Base-by-base conservation (phyloP, 1,284 basidiomycete genomes). In the Pyrrhoderma noxium region DNA sequence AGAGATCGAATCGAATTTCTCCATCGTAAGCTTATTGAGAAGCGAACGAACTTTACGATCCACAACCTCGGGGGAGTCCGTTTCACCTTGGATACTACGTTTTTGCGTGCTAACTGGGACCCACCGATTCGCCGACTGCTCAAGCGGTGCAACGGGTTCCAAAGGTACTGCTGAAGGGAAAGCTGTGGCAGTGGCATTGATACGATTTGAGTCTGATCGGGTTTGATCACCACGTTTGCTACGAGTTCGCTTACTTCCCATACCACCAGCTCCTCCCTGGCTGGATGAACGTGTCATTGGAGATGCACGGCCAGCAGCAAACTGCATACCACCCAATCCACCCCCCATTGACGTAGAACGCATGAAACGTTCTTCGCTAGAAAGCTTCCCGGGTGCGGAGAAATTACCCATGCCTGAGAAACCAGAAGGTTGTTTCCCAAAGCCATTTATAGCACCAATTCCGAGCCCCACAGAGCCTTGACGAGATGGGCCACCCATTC, bases 1-100 rank as follows among this genome's bases (percentile, higher is more conserved):
- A 3, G 89, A 94, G 62, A 98, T 96, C 5, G 89, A 87, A 60
- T 95, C 92, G 75, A 98, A 98, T 65, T 90, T 92, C 73, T 97
- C 93, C 79, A 94, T 86, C 1, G 94, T 95, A 45, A 98, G 81
- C 74, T 95, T 97, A 80, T 98, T 98, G 63, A 99, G 85, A 56
- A 97, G 70, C 48, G 74, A 75, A 70, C 92, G 94, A 73, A 98
- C 93, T 72, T 96, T 97, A 55, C 93, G 85, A 62, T 95, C 91
- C 31, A 97, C 90, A 58, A 87, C 70, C 60, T 88, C 87, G 0
- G 89, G 83, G 3, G 88, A 85, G 50, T 89, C 85, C 45, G 88
- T 83, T 16, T 55, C 61, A 52, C 60, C 65, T 44, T 67, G 62
- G 31, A 64, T 53, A 57, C 27, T 57, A 16, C 47, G 46, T 35